Conservation (phyloP, 2,329 filamentous ascomycete species). For the Fusarium protoensiforme region DNA sequence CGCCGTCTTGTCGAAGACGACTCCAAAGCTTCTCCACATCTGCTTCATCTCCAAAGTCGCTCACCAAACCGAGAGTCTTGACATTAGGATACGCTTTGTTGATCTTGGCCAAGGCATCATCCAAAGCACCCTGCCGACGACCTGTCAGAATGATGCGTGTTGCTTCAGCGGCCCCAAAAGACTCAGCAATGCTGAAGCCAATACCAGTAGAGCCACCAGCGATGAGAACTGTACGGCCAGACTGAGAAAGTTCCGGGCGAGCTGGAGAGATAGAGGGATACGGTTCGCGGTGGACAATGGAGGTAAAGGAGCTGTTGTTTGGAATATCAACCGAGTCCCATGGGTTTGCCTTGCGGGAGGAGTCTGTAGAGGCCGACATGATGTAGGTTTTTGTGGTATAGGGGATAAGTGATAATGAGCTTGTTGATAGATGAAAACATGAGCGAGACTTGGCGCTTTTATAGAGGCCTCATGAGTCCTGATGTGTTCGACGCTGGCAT, state of each 20-base stretch:
- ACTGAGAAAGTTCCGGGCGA: constrained; percentile 51
- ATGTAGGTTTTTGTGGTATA: too few relatives aligned
- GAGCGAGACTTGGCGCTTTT: background rate
- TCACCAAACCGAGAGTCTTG: background rate
- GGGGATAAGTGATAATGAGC: background rate
- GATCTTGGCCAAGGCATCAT: background rate
- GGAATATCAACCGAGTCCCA: background rate
- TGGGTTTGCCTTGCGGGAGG: background rate
- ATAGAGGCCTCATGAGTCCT: background rate
- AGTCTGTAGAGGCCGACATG: background rate
- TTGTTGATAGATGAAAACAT: background rate
- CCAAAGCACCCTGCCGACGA: background rate
- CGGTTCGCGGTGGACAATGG: background rate
- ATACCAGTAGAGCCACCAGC: constrained; percentile 74
- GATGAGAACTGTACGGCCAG: constrained; percentile 66
- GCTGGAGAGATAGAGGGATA: background rate
- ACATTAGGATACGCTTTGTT: background rate
- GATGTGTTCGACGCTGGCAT: background rate
- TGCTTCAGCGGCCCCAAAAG: constrained; percentile 58
- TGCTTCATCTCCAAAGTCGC: background rate
- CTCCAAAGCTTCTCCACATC: background rate
- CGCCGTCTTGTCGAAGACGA: background rate
- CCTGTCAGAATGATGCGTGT: constrained; percentile 51
- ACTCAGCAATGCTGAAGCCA: constrained; percentile 69
- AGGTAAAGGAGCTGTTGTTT: background rate